Evolutionary conservation across 495 filamentous ascomycete species (phyloP).

Genomic region (Halenospora varia): DNA sequence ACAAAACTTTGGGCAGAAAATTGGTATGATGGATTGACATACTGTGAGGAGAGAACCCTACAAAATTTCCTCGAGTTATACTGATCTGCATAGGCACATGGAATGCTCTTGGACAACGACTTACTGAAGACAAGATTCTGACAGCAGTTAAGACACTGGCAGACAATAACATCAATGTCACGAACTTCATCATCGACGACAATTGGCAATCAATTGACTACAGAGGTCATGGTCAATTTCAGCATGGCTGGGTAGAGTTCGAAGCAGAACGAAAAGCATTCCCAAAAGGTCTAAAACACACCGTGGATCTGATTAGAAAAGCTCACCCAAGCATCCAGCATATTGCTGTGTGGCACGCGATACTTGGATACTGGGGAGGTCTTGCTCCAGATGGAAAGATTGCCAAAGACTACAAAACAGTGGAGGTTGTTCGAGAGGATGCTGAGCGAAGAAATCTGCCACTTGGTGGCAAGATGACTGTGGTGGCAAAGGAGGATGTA

Average conservation of each 20-base stretch:
- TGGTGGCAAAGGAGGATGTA: conserved; percentile 70
- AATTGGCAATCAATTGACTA: conserved; percentile 85
- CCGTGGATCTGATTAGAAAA: conserved; percentile 61
- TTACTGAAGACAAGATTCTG: conserved; percentile 77
- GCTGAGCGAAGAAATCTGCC: conserved; percentile 46
- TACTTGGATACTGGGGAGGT: conserved; percentile 96
- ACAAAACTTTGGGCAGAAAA: conserved; percentile 68
- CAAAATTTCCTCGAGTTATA: neutral
- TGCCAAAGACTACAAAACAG: conserved; percentile 72
- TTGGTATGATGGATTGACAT: conserved; percentile 82
- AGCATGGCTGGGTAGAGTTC: conserved; percentile 62
- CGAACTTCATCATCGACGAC: conserved; percentile 88
- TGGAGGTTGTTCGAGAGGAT: conserved; percentile 52
- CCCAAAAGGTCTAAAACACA: conserved; percentile 69
- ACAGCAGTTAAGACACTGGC: conserved; percentile 68
- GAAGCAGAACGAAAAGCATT: conserved; percentile 82
- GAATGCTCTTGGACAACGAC: conserved; percentile 81
- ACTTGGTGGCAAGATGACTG: conserved; percentile 60
- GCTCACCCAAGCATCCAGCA: conserved; percentile 72
- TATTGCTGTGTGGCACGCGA: conserved; percentile 91
- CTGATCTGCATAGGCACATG: conserved; percentile 61
- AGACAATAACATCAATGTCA: conserved; percentile 67
- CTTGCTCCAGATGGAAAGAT: conserved; percentile 69
- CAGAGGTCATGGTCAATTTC: conserved; percentile 37
- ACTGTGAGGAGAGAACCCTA: conserved; percentile 40